Evolutionary conservation across 1,284 basidiomycete genomes (phyloP).

Genomic region (Pseudozyma hubeiensis): DNA sequence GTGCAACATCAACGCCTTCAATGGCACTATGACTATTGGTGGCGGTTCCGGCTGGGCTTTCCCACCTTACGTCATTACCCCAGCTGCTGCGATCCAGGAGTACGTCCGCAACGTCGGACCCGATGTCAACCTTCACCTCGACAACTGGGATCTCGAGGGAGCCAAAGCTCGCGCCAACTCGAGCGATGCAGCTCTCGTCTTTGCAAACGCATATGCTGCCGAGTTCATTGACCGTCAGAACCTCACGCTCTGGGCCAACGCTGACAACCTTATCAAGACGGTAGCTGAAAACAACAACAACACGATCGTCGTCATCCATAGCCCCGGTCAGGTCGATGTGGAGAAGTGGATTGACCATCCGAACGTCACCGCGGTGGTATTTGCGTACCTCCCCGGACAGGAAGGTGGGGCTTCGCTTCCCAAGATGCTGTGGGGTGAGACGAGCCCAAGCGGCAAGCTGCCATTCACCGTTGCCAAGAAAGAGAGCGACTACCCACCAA

Average conservation of each 20-base stretch:
- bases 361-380: conserved; percentile 69
- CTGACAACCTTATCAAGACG: conserved; percentile 71
- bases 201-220: conserved; percentile 74
- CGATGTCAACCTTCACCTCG: conserved; percentile 35
- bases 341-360: conserved; percentile 48
- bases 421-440: conserved; percentile 77
- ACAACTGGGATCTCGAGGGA: conserved; percentile 40
- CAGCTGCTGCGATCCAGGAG: conserved; percentile 39
- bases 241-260: conserved; percentile 80
- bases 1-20: conserved; percentile 35
- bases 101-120: conserved; percentile 24
- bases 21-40: conserved; percentile 55
- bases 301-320: conserved; percentile 54
- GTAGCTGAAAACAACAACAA: conserved; percentile 55
- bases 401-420: conserved; percentile 81
- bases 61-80: conserved; percentile 50
- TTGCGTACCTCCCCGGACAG: conserved; percentile 79
- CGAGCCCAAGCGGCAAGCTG: conserved; percentile 71
- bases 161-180: conserved; percentile 42
- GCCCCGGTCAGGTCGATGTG: conserved; percentile 45
- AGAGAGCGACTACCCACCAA: conserved; percentile 73
- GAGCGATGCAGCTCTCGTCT: conserved; percentile 73
- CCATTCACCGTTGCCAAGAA: conserved; percentile 75
- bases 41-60: conserved; percentile 71
- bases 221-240: conserved; percentile 78